Evolutionary conservation across 352 stramenopile genomes (phyloP), one percentile per base, ranked within the genome.

Genomic region (Pythium rishiriense): DNA sequence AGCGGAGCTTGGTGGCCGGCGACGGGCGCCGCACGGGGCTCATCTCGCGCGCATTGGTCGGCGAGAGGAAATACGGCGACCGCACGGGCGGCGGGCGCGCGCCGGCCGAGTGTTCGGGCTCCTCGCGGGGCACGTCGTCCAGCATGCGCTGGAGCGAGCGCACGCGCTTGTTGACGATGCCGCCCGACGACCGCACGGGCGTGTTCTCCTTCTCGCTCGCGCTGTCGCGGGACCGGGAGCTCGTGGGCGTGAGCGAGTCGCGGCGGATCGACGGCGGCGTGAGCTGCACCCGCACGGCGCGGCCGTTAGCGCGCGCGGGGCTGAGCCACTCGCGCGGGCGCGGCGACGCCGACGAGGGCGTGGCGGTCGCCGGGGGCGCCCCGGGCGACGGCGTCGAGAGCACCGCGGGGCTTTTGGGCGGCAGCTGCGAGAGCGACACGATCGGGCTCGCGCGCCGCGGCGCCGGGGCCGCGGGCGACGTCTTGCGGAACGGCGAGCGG

Each of bases 131-230:
- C 5, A 87, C 76, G 22, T 90, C 79, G 21, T 94, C 83, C 22
- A 94, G 76, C 67, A 94, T 87, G 7, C 79, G 62, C 39, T 91
- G 77, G n/a, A 94, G 68, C 37, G 85, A 94, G 6, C 82, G 78
- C 22, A 91, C 85, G n/a, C 83, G 82, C 61, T 87, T 90, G 72
- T 85, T 93, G 35, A 84, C 54, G 31, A 71, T 67, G 4, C 72
- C 69, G 12, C 60, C 29, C 39, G 75, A 43, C 69, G 72, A 26
- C 51, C 76, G 61, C 67, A 76, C 8, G 55, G 70, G 29, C 61
- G 70, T 70, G 58, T 58, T 58, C 12, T 56, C 35, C 55, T 70
- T 69, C 41, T 69, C 26, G 59, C 59, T 64, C 37, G 37, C 37
- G 43, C 50, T 59, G 24, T 58, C 28, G 19, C 47, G 59, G n/a